Conservation (phyloP, 192 early-diverging fungal genomes). For the Backusella sp. region DNA sequence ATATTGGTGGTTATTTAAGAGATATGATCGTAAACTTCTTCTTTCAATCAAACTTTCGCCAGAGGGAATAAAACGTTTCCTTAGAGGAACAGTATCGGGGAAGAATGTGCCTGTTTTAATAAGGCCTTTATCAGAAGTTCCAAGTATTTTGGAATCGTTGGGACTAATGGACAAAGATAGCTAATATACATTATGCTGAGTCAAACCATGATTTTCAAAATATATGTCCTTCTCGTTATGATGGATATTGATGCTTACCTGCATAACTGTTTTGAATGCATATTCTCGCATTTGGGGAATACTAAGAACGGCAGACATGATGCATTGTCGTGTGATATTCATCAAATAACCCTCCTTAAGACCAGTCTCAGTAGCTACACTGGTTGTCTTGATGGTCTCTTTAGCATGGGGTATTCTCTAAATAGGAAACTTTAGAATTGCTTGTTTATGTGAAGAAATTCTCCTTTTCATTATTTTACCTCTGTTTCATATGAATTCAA, state of each 20-base stretch:
- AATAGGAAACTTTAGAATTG: background rate
- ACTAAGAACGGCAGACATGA: background rate
- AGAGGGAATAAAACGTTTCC: background rate
- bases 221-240: background rate
- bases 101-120: background rate
- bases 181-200: background rate
- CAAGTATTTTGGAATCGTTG: conserved; percentile 1
- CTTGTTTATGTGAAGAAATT: background rate
- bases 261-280: conserved; percentile 8
- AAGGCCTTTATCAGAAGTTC: conserved; percentile 2
- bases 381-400: conserved; percentile 5
- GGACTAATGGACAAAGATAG: background rate
- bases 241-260: conserved; percentile 6
- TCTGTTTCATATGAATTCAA: conserved; percentile 41
- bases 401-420: conserved; percentile 11
- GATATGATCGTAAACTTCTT: background rate
- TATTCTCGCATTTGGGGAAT: conserved; percentile 4
- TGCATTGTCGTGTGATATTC: background rate
- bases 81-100: background rate
- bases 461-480: conserved; percentile 2
- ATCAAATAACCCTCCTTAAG: background rate
- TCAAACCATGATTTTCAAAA: background rate
- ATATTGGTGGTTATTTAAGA: background rate
- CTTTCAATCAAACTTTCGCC: background rate
- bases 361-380: background rate